phyloP scores from a whole-genome alignment of 169 alveolate species.

The Cryptosporidium parvum region DNA sequence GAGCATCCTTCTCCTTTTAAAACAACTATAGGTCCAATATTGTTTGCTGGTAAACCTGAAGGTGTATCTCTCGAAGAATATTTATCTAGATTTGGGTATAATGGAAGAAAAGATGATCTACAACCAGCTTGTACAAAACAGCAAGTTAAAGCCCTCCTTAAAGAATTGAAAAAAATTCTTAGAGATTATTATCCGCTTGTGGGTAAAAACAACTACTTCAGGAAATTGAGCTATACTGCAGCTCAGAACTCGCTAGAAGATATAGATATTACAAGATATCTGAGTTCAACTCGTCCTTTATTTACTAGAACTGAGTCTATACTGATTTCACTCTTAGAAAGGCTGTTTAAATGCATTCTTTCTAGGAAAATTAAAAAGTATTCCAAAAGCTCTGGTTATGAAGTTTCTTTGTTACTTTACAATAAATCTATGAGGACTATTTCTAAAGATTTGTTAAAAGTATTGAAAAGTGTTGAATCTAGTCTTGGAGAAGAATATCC shows the following conservation, averaged over 20 bases:
- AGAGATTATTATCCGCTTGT: background rate
- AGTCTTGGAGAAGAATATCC: background rate
- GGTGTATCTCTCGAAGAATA: background rate
- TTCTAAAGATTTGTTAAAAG: background rate
- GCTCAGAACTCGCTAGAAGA: background rate
- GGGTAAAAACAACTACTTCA: slow-evolving; percentile 5
- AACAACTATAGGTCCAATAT: background rate
- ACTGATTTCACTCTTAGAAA: background rate
- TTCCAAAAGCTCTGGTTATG: background rate
- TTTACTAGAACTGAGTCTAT: background rate
- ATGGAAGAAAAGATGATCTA: background rate
- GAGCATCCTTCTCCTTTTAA: background rate
- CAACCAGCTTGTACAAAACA: background rate
- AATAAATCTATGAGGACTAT: background rate
- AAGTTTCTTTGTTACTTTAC: background rate
- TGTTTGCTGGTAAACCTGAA: background rate
- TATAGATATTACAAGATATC: background rate
- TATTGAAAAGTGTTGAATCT: background rate
- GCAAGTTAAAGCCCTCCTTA: background rate
- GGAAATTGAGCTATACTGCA: background rate
- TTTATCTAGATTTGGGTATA: background rate
- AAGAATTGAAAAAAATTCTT: background rate
- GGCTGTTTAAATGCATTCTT: background rate
- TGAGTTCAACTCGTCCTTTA: background rate
- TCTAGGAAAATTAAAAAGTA: background rate